Base-by-base conservation (phyloP, 257 asterid species). In the Solanum bulbocastanum region DNA sequence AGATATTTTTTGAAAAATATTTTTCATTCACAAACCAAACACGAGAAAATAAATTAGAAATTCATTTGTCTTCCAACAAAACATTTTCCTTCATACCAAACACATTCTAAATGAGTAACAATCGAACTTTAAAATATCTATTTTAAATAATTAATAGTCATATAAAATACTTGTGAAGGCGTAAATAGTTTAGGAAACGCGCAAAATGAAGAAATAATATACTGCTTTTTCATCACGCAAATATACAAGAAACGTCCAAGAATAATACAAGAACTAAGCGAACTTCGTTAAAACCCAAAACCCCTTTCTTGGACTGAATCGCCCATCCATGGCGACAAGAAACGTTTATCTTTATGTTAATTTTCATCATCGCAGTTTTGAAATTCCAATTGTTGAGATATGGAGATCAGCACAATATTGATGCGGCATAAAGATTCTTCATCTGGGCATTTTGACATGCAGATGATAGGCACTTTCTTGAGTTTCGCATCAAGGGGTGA, bases 401-500 rank as follows among this genome's bases (percentile, higher is more conserved):
- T 82, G 76, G 87, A 84, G 37, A 68, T 62, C 65, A 56, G 65
- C 46, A 16, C 37, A 65, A 11, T 62, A 83, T 84, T 86, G 74
- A 32, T 73, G 39, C 69, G 86, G 62, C 89, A 89, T 42, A 89
- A 88, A 79, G 92, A 85, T 86, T 37, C 84, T 49, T 39, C 89
- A 30, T 87, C 73, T 22, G 92, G 89, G 15, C 90, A 87, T 33
- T 90, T 87, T 15, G 92, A 91, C 87, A 91, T 93, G 91, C 94
- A 93, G 84, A 32, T 83, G 90, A 92, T 93, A 4, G 96, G 96
- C 68, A 92, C 91, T 69, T 93, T 93, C 91, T 75, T 93, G 90
- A 93, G 96, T 88, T 93, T 91, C 42, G 96, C 96, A 15, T 93
- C 96, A 1, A 89, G 96, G 85, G 96, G 94, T 11, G 96, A 93